Base-by-base conservation (phyloP, 345 rosid species). In the Linum tenue region DNA sequence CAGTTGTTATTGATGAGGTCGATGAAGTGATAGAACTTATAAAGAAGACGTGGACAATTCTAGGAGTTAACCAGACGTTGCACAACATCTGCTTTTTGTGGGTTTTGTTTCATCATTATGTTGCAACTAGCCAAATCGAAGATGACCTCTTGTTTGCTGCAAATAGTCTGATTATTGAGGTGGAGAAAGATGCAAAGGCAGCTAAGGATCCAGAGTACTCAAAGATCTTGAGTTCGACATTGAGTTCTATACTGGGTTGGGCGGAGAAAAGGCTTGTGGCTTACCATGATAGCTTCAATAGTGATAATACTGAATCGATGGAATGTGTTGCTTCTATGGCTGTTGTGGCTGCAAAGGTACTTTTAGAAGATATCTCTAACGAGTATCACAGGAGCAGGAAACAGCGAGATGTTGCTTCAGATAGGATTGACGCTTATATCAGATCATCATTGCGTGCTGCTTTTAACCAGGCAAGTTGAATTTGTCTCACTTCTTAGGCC, bases 381-480 rank as follows among this genome's bases (percentile, higher is more conserved):
- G 64, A 62, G 64, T 62, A 62, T 15, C 64, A 35, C 41, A 38
- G 22, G 64, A 62, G 41, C 31, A 59, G 2, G 51, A 62, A 71
- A 75, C 63, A 67, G 37, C 38, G 41, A 48, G 59, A 64, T 64
- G 59, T 71, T 64, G 79, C 72, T 42, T 5, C 16, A 55, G 59
- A 63, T 36, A 62, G 64, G 64, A 39, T 39, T 62, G 64, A 40
- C 17, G 43, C 64, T 5, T 62, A 38, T 62, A 41, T 62, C n/a
- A 39, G 64, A 40, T 62, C 64, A 6, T 62, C 64, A 5, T 11
- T 62, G 9, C 51, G 9, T 17, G 41, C 50, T 59, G 67, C 75
- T 15, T 68, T 62, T 65, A 1, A 15, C 42, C 69, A 62, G 64
- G 72, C 43, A 81, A 68, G 56, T 70, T 69, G 41, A 62, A 11